A percentile compares a stretch with the other conserved stretches of the same genome.
These are phyloP conservation scores for Linnemannia schmuckeri DNA, from an alignment of 192 early-diverging fungal genomes.

Conservation along the genomic window DNA sequence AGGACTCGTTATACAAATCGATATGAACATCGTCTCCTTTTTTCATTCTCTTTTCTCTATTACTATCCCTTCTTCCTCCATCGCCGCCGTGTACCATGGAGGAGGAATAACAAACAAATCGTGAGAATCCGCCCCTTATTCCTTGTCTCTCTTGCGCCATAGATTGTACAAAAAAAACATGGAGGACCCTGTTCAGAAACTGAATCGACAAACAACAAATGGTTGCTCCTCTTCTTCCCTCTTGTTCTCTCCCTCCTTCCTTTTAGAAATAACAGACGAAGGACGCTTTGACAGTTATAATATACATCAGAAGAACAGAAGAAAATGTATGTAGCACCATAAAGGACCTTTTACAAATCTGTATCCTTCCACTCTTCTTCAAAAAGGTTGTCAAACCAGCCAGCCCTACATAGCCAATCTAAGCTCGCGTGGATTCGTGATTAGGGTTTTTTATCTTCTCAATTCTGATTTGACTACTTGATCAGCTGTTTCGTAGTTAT, in stretches of 20 bases:
- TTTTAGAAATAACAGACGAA: not conserved
- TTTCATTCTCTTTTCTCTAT: not conserved
- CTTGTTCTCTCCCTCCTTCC: too few relatives aligned
- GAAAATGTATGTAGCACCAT: not conserved
- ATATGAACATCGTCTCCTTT: not conserved
- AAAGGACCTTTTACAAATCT: not conserved
- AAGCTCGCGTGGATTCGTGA: not conserved
- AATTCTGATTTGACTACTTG: not conserved
- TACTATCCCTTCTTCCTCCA: not conserved
- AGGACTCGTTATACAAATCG: not conserved
- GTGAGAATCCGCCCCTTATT: not conserved
- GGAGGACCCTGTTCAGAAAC: not conserved
- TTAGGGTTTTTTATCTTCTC: too few relatives aligned
- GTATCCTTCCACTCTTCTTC: not conserved
- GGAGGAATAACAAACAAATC: not conserved
- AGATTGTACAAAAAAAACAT: not conserved
- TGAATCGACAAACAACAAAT: not conserved
- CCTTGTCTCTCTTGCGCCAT: not conserved
- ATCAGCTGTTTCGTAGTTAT: slow-evolving; percentile 3
- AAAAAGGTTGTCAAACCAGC: not conserved
- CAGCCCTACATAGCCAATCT: not conserved
- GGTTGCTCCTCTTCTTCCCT: too few relatives aligned
- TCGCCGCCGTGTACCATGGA: not conserved
- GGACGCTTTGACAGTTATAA: not conserved
- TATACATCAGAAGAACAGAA: not conserved